Evolutionary conservation across 164 flowering plant species (phyloP).

Genomic region (Macadamia integrifolia): DNA sequence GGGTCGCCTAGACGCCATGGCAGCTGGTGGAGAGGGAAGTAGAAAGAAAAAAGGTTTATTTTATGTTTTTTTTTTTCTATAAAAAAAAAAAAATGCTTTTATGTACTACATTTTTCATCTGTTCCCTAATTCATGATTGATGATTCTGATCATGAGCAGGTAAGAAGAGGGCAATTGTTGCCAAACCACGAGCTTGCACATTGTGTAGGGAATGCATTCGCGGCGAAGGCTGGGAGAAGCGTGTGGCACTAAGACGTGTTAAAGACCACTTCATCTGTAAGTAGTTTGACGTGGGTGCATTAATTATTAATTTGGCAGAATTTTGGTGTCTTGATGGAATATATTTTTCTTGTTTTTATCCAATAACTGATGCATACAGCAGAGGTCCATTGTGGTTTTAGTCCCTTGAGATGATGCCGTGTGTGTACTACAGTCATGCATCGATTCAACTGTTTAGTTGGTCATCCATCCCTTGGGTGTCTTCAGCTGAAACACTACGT

Average conservation of each 20-base stretch:
- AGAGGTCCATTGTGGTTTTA: neutral
- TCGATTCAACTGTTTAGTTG: neutral
- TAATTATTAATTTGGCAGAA: neutral
- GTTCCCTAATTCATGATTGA: too few relatives aligned
- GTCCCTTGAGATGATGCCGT: neutral
- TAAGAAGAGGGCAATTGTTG: conserved; percentile 64
- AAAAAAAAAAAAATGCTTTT: too few relatives aligned
- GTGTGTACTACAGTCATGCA: neutral
- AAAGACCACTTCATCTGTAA: conserved; percentile 96
- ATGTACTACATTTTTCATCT: neutral
- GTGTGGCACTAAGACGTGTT: conserved; percentile 63
- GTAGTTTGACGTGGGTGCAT: conserved; percentile 16
- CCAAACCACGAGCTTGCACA: conserved; percentile 74
- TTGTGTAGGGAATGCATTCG: conserved; percentile 88
- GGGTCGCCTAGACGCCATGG: too few relatives aligned
- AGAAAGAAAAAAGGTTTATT: too few relatives aligned
- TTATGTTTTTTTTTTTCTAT: too few relatives aligned
- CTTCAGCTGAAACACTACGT: neutral
- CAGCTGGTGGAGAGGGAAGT: too few relatives aligned
- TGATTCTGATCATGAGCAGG: conserved; percentile 31
- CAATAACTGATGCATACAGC: neutral
- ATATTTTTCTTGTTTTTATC: neutral
- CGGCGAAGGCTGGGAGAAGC: conserved; percentile 53
- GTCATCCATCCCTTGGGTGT: neutral
- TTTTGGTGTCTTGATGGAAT: neutral